Percentiles rank a stretch among this genome's conserved stretches.
These are phyloP conservation scores for Tetrahymena borealis DNA, from an alignment of 73 alveolate species.

Conservation along the genomic window DNA sequence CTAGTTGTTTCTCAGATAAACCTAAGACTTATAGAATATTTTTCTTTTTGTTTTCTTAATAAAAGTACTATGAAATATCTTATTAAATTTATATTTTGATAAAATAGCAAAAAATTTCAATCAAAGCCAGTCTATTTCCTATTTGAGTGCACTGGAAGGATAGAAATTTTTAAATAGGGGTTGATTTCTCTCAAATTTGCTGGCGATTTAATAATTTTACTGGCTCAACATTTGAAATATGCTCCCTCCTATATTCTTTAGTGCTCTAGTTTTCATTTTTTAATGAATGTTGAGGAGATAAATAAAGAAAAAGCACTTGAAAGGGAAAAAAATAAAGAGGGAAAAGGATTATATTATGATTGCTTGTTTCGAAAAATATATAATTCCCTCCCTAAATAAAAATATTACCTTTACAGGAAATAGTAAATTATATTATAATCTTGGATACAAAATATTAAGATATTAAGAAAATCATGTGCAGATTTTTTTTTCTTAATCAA, in stretches of 20 bases:
- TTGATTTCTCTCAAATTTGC: background rate
- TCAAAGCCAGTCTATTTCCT: background rate
- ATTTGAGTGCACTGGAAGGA: background rate
- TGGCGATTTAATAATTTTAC: background rate
- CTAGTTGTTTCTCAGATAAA: background rate
- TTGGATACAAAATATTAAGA: background rate
- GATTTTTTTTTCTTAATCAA: background rate
- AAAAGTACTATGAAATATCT: background rate
- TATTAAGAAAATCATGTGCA: background rate
- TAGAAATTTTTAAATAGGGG: background rate
- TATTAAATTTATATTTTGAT: background rate
- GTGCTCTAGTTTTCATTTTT: too few relatives aligned
- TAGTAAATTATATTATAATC: too few relatives aligned
- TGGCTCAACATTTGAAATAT: background rate
- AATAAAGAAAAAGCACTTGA: too few relatives aligned
- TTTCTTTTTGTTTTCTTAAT: background rate
- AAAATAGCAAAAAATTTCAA: background rate
- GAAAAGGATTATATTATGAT: too few relatives aligned
- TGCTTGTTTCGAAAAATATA: too few relatives aligned
- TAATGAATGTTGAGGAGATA: too few relatives aligned
- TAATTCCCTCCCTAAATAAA: too few relatives aligned
- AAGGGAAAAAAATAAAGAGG: too few relatives aligned
- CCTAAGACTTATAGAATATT: background rate
- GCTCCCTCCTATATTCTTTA: background rate
- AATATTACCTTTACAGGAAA: too few relatives aligned